These are phyloP conservation scores for Tulasnella sp. DNA, from an alignment of 768 basidiomycete genomes.

Conservation along the genomic window DNA sequence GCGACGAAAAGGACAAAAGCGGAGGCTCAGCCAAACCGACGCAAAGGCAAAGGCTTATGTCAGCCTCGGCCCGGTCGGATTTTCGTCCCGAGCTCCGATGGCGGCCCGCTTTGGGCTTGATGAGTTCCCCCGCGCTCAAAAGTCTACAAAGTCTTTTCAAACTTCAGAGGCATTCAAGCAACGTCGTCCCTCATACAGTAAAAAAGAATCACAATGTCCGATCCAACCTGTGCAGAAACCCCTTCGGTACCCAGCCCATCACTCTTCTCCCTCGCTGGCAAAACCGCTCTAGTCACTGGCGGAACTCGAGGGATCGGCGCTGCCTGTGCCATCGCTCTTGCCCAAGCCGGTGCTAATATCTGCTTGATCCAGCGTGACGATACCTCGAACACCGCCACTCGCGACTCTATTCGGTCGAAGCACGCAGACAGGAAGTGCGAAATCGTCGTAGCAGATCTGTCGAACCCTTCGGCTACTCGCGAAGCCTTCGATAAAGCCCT, in stretches of 20 bases:
- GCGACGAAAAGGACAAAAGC: background rate
- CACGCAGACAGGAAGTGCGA: slow-evolving; percentile 15
- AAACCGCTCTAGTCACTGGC: slow-evolving; percentile 2
- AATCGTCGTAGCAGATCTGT: slow-evolving; percentile 47
- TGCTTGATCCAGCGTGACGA: slow-evolving; percentile 37
- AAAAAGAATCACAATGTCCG: background rate
- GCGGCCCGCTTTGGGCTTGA: background rate
- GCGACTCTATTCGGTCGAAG: slow-evolving; percentile 22
- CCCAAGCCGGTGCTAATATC: slow-evolving; percentile 42
- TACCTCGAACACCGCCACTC: slow-evolving; percentile 26
- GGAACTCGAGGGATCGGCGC: slow-evolving; percentile 39
- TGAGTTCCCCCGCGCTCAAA: background rate
- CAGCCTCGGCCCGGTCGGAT: background rate
- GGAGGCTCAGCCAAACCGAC: background rate
- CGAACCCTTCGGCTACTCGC: slow-evolving; percentile 38
- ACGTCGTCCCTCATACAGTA: background rate
- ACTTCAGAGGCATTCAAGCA: background rate
- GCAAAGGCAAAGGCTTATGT: background rate
- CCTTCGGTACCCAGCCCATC: background rate
- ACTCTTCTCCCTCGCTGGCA: slow-evolving; percentile 4
- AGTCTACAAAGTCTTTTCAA: background rate
- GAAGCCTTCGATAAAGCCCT: slow-evolving; percentile 39
- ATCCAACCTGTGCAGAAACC: background rate
- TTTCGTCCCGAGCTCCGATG: background rate
- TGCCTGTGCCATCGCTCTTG: slow-evolving; percentile 43